These are phyloP conservation scores for Ophiocordyceps sinensis DNA, from an alignment of 2,329 filamentous ascomycete genomes.

Conservation along the genomic window DNA sequence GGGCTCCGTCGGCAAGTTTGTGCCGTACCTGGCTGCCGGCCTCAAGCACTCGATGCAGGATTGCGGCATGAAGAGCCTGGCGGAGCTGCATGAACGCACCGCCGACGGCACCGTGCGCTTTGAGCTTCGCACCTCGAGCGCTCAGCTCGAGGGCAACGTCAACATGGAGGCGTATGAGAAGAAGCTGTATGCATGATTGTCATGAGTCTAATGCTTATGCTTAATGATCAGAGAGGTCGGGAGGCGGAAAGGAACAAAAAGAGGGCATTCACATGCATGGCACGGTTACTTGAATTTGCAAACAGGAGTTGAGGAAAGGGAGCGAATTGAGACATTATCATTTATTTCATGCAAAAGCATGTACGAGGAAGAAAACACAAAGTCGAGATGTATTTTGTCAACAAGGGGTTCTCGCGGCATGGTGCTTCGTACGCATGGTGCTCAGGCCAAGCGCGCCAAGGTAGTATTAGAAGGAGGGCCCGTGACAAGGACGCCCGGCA, in stretches of 20 bases:
- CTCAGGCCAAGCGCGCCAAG: no score
- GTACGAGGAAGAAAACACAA: neutral
- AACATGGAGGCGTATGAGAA: constrained; percentile 99
- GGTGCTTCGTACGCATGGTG: no score
- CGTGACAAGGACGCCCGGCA: no score
- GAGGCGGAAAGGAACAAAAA: neutral
- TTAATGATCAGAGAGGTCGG: neutral
- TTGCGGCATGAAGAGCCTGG: constrained; percentile 70
- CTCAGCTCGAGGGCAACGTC: constrained; percentile 90
- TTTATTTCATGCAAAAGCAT: neutral
- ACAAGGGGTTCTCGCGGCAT: neutral
- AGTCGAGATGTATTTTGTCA: neutral
- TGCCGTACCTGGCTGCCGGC: constrained; percentile 89
- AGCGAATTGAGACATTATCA: neutral
- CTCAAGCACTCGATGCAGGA: constrained; percentile 97
- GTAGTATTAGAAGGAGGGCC: no score
- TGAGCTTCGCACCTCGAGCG: constrained; percentile 85
- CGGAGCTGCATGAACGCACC: constrained; percentile 63
- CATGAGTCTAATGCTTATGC: neutral
- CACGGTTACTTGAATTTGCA: neutral
- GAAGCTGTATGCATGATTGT: constrained; percentile 84
- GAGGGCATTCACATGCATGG: neutral
- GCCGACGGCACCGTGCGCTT: constrained; percentile 67
- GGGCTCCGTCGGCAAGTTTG: constrained; percentile 81
- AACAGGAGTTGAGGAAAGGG: constrained; percentile 5